Base-by-base conservation (phyloP, 2,329 filamentous ascomycete species). In the Dendryphion nanum region DNA sequence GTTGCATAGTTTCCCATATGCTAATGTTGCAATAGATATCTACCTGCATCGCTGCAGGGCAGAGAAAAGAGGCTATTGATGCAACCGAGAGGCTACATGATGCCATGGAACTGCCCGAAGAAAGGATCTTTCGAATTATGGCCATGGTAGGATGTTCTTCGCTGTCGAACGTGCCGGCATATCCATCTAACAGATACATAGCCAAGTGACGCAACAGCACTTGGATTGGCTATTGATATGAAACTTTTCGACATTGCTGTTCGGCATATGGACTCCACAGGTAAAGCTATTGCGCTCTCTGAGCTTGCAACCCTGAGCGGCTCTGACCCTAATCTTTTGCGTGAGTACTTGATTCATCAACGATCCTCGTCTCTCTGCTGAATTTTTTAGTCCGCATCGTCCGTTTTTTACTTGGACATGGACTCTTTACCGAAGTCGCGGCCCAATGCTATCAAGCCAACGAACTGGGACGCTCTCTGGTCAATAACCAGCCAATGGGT, bases 201-300 rank as follows among this genome's bases (percentile, higher is more conserved):
- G 36, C n/a, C 23, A 15, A 21, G 45, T 24, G 41, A 47, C 18
- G 34, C 41, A 4, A 35, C 48, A 1, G 44, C 31, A 1, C 35
- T 48, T 24, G 31, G 39, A 16, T 20, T 53, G 5, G n/a, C n/a
- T n/a, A n/a, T n/a, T n/a, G 44, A 51, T 18, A 35, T 53, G 20
- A 39, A 45, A 16, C 46, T 50, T 5, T 21, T 45, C n/a, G 48
- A 51, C 21, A 38, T 48, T 12, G 41, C 40, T 2, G 29, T 51
- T 13, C 8, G 15, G 10, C 8, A 30, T 8, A n/a, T n/a, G n/a
- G 43, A 35, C 3, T 30, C 48, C 8, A 16, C 8, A 30, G 7
- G 15, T 10, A 17, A 10, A n/a, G n/a, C 15, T 30, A 17, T 16
- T 7, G 15, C 29, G 7, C 8, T 10, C 8, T 7, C 29, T 26